A percentile compares a stretch with the other conserved stretches of the same genome.
These are phyloP conservation scores for Ogataea polymorpha DNA, from an alignment of 805 yeast species.

Conservation along the genomic window DNA sequence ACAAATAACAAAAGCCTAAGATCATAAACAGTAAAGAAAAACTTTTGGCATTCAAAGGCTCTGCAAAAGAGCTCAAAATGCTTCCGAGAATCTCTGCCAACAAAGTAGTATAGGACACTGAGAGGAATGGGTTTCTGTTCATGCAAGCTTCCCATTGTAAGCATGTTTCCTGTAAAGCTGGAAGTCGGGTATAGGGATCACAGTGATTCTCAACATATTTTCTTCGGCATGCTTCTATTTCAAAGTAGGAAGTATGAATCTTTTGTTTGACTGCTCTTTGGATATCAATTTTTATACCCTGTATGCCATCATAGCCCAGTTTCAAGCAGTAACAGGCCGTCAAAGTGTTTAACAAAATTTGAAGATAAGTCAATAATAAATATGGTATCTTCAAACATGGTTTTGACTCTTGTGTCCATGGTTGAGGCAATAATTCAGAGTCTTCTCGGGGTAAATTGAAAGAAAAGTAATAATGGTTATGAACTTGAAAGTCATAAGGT, in stretches of 20 bases:
- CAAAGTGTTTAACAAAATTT: constrained; percentile 47
- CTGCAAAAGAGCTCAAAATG: constrained; percentile 58
- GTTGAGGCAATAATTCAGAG: constrained; percentile 43
- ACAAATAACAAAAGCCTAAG: constrained; percentile 45
- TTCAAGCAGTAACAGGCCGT: constrained; percentile 45
- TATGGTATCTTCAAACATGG: constrained; percentile 57
- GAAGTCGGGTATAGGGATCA: constrained; percentile 49
- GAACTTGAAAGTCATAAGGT: constrained; percentile 1
- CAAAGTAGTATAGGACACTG: constrained; percentile 51
- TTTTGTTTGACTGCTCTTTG: constrained; percentile 47
- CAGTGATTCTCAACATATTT: constrained; percentile 57
- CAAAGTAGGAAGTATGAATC: constrained; percentile 42
- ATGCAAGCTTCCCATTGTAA: constrained; percentile 64
- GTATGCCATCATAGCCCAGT: constrained; percentile 41
- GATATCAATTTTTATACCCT: constrained; percentile 54
- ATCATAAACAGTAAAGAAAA: constrained; percentile 38
- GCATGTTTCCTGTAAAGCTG: constrained; percentile 58
- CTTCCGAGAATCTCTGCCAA: constrained; percentile 63
- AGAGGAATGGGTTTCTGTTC: constrained; percentile 50
- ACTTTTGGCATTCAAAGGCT: constrained; percentile 65
- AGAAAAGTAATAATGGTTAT: constrained; percentile 13
- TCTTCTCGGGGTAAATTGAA: too few relatives aligned
- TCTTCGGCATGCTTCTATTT: constrained; percentile 52
- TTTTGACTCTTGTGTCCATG: constrained; percentile 52
- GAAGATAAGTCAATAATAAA: constrained; percentile 58